Conservation (phyloP, 805 yeast species). For the Danielia reshetovae region DNA sequence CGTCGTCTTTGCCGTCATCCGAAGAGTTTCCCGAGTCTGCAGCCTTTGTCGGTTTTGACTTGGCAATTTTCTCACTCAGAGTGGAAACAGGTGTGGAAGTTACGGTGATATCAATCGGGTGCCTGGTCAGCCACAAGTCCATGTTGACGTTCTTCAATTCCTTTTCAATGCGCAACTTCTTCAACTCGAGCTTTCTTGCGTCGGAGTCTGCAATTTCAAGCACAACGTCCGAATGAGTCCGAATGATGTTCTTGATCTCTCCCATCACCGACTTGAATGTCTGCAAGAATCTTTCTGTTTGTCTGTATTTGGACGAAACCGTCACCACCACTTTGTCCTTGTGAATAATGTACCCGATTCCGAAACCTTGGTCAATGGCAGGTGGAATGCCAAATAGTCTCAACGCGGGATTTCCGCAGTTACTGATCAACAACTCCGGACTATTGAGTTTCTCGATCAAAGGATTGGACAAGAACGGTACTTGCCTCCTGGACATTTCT, state of each 20-base stretch:
- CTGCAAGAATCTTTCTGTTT: slow-evolving; percentile 71
- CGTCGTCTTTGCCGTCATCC: slow-evolving; percentile 21
- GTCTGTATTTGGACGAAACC: slow-evolving; percentile 83
- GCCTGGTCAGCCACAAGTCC: slow-evolving; percentile 15
- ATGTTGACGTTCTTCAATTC: slow-evolving; percentile 29
- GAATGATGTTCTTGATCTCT: slow-evolving; percentile 53
- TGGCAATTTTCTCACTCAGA: too few relatives aligned
- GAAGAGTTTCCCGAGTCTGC: slow-evolving; percentile 1
- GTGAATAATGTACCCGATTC: slow-evolving; percentile 88
- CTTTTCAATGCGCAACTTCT: slow-evolving; percentile 29
- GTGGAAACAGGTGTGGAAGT: slow-evolving; percentile 1
- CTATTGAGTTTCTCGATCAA: slow-evolving; percentile 29
- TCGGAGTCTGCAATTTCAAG: slow-evolving; percentile 29
- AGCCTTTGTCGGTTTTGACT: background rate
- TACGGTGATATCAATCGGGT: slow-evolving; percentile 21
- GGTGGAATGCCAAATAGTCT: slow-evolving; percentile 91
- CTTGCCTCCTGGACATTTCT: slow-evolving; percentile 3
- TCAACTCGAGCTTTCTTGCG: slow-evolving; percentile 29
- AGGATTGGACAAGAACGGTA: slow-evolving; percentile 34
- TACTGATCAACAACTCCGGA: slow-evolving; percentile 40
- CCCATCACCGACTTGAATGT: slow-evolving; percentile 60
- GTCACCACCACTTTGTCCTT: slow-evolving; percentile 74
- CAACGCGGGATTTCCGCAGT: slow-evolving; percentile 90
- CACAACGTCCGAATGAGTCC: slow-evolving; percentile 32
- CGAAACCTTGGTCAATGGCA: slow-evolving; percentile 84